phyloP scores from a whole-genome alignment of 306 rosid genomes.

The Fragaria iinumae region DNA sequence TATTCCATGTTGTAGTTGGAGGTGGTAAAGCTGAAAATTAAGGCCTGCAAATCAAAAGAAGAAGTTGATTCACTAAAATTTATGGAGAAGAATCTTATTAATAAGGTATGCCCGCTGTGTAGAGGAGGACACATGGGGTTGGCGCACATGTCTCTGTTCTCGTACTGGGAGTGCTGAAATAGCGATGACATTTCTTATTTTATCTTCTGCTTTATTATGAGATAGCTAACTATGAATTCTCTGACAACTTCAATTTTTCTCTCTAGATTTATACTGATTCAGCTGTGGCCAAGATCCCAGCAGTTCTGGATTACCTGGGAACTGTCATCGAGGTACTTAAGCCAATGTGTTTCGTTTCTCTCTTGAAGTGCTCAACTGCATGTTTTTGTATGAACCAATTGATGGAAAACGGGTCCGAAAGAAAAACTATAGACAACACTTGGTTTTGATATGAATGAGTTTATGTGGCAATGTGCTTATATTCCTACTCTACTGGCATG shows the following conservation, averaged over 20 bases:
- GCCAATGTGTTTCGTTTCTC: slow-evolving; percentile 7
- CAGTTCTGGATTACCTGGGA: slow-evolving; percentile 85
- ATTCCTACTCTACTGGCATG: neutral
- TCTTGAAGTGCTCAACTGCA: neutral
- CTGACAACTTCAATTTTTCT: slow-evolving; percentile 20
- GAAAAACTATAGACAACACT: neutral
- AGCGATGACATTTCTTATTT: neutral
- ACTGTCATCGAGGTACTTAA: slow-evolving; percentile 81
- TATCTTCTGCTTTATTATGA: neutral
- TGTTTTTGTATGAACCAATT: neutral
- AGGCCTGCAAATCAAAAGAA: slow-evolving; percentile 60
- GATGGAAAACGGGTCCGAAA: neutral
- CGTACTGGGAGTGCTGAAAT: neutral
- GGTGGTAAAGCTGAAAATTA: slow-evolving; percentile 68
- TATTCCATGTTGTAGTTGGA: slow-evolving; percentile 60
- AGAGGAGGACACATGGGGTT: neutral
- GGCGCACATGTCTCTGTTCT: neutral
- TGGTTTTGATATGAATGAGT: neutral
- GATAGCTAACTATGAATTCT: neutral
- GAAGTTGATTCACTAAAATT: slow-evolving; percentile 80
- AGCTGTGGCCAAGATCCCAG: slow-evolving; percentile 94
- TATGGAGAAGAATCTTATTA: slow-evolving; percentile 67
- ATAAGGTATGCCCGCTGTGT: slow-evolving; percentile 53
- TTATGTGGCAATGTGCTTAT: neutral
- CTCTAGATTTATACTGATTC: slow-evolving; percentile 84